Conservation (phyloP, 2,329 filamentous ascomycete genomes). For the Talaromyces sp. region DNA sequence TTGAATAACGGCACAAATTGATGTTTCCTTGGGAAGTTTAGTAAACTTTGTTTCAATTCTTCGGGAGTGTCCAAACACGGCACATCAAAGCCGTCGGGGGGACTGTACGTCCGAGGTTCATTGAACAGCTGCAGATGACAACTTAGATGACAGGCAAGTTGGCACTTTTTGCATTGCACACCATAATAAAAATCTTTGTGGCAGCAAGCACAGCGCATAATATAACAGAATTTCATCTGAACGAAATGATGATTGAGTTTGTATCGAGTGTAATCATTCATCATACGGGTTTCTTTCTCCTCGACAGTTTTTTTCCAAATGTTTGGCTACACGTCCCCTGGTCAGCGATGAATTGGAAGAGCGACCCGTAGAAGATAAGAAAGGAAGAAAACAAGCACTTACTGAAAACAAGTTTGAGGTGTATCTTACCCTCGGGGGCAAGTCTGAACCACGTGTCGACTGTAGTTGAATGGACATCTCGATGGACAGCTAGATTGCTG, state of each 20-base stretch:
- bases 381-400: neutral
- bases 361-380: too few species aligned
- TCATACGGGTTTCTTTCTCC: neutral
- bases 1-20: conserved; percentile 13
- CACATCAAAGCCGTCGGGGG: neutral
- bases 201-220: conserved; percentile 4
- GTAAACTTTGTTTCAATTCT: neutral
- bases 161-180: conserved; percentile 7
- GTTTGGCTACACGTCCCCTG: neutral
- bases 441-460: conserved; percentile 3
- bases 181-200: neutral
- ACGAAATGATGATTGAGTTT: neutral
- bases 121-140: neutral
- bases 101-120: too few species aligned
- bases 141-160: neutral
- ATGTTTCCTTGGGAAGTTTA: neutral
- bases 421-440: neutral
- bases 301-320: neutral
- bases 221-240: neutral
- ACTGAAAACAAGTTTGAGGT: conserved; percentile 1
- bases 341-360: neutral
- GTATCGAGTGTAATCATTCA: neutral
- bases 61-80: neutral
- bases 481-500: neutral
- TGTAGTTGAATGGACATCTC: neutral